phyloP scores from a whole-genome alignment of 176 grass and related monocot genomes.

The Poa annua region DNA sequence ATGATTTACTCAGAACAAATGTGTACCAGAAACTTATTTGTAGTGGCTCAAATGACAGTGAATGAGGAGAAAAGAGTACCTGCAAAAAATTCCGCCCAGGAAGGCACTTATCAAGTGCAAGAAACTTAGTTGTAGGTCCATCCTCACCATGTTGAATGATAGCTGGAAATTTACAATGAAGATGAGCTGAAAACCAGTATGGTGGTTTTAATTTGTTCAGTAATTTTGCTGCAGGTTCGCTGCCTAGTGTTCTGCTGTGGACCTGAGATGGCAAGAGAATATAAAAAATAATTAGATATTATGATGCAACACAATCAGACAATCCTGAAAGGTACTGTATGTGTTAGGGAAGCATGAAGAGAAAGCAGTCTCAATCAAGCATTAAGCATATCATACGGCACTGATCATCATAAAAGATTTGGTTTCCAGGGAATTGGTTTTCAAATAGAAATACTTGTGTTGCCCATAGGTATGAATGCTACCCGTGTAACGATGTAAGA shows the following conservation, averaged over 20 bases:
- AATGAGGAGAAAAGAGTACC: conserved; percentile 37
- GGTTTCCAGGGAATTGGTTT: background rate
- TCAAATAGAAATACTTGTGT: conserved; percentile 29
- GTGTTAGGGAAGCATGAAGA: conserved; percentile 28
- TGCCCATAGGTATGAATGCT: background rate
- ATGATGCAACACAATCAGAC: background rate
- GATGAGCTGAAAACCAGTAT: conserved; percentile 84
- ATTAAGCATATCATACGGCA: conserved; percentile 1
- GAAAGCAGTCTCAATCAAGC: conserved; percentile 11
- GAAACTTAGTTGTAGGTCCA: conserved; percentile 81
- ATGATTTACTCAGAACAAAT: conserved; percentile 41
- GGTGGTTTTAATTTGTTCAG: conserved; percentile 75
- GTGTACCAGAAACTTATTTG: conserved; percentile 24
- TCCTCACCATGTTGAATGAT: conserved; percentile 68
- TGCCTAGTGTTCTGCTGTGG: conserved; percentile 61
- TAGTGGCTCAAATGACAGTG: background rate
- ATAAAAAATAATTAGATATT: conserved; percentile 21
- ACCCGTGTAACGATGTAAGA: background rate
- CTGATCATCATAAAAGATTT: background rate
- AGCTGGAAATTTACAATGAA: conserved; percentile 80
- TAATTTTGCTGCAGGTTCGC: conserved; percentile 78
- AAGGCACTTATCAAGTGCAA: conserved; percentile 92
- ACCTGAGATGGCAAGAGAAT: conserved; percentile 57
- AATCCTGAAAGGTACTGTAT: background rate
- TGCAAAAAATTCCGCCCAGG: conserved; percentile 72